phyloP scores from a whole-genome alignment of 768 basidiomycete species.

The Rhodotorula kratochvilovae region DNA sequence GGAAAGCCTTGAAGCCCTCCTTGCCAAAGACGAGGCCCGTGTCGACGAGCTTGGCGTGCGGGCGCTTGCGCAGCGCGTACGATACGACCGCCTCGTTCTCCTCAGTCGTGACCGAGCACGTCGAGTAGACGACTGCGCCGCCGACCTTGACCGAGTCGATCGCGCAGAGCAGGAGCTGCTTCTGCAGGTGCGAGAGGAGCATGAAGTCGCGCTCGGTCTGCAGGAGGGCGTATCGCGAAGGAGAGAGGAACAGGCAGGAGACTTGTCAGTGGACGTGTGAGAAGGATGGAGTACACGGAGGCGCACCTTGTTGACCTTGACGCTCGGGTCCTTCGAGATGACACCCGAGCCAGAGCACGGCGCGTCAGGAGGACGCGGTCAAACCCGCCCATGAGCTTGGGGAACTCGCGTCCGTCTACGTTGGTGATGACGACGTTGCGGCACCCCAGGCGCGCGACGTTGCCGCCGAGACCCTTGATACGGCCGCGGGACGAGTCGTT shows the following conservation, averaged over 20 bases:
- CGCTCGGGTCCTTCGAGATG: slow-evolving; percentile 93
- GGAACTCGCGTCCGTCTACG: slow-evolving; percentile 95
- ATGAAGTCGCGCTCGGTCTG: slow-evolving; percentile 93
- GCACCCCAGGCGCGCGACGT: slow-evolving; percentile 93
- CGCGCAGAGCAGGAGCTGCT: slow-evolving; percentile 94
- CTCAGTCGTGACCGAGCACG: slow-evolving; percentile 95
- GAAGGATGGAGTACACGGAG: neutral
- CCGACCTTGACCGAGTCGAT: slow-evolving; percentile 94
- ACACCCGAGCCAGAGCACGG: slow-evolving; percentile 98
- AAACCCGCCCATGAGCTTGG: slow-evolving; percentile 97
- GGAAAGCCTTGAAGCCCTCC: slow-evolving; percentile 81
- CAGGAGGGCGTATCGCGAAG: too few relatives aligned
- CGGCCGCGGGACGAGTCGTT: slow-evolving; percentile 93
- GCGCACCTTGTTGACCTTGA: slow-evolving; percentile 93
- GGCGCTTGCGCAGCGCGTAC: slow-evolving; percentile 90
- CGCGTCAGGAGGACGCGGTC: slow-evolving; percentile 95
- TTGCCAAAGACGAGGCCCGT: slow-evolving; percentile 89
- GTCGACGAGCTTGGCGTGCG: slow-evolving; percentile 84
- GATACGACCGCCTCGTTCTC: slow-evolving; percentile 98
- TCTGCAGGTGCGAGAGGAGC: slow-evolving; percentile 93
- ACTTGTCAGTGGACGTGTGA: neutral
- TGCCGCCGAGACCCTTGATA: slow-evolving; percentile 93
- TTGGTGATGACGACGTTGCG: slow-evolving; percentile 97
- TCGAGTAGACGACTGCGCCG: slow-evolving; percentile 93
- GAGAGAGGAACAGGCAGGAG: neutral